These are phyloP conservation scores for Dittrichia graveolens DNA, from an alignment of 129 eudicot species.

Conservation along the genomic window DNA sequence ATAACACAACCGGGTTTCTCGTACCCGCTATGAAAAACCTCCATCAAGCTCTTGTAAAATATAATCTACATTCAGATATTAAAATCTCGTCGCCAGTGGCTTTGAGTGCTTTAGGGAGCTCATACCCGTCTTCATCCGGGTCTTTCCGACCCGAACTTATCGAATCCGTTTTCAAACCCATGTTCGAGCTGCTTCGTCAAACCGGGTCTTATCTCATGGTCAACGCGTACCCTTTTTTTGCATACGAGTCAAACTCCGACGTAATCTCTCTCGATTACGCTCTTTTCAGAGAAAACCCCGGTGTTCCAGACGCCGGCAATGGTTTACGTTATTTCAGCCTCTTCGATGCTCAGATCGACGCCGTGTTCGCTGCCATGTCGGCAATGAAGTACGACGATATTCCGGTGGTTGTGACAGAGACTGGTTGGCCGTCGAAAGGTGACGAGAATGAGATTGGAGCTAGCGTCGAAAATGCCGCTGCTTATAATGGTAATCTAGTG, in stretches of 20 bases:
- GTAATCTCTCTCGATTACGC: slow-evolving; percentile 88
- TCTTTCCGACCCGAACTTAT: slow-evolving; percentile 64
- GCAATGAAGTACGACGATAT: slow-evolving; percentile 64
- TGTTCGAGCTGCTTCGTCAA: slow-evolving; percentile 61
- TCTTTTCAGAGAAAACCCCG: slow-evolving; percentile 72
- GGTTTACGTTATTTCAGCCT: slow-evolving; percentile 72
- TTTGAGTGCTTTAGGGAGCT: slow-evolving; percentile 57
- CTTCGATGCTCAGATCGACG: slow-evolving; percentile 96
- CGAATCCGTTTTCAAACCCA: slow-evolving; percentile 71
- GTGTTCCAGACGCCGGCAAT: slow-evolving; percentile 70
- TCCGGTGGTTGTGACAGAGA: slow-evolving; percentile 67
- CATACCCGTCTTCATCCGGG: slow-evolving; percentile 82
- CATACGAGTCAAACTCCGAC: slow-evolving; percentile 74
- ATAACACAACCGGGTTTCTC: slow-evolving; percentile 60
- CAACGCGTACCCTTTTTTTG: slow-evolving; percentile 84
- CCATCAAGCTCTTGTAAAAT: slow-evolving; percentile 57
- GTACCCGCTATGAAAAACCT: slow-evolving; percentile 81
- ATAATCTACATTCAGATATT: slow-evolving; percentile 46
- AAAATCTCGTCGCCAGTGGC: slow-evolving; percentile 86
- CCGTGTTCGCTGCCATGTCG: slow-evolving; percentile 89
- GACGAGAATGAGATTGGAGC: slow-evolving; percentile 78
- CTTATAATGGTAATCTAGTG: slow-evolving; percentile 75
- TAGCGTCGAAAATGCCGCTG: slow-evolving; percentile 60
- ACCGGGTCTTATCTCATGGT: slow-evolving; percentile 85
- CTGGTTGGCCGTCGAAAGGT: slow-evolving; percentile 96